Percentiles rank a stretch among this genome's conserved stretches.
phyloP scores from a whole-genome alignment of 192 early-diverging fungal species.

The Dimargaris verticillata region DNA sequence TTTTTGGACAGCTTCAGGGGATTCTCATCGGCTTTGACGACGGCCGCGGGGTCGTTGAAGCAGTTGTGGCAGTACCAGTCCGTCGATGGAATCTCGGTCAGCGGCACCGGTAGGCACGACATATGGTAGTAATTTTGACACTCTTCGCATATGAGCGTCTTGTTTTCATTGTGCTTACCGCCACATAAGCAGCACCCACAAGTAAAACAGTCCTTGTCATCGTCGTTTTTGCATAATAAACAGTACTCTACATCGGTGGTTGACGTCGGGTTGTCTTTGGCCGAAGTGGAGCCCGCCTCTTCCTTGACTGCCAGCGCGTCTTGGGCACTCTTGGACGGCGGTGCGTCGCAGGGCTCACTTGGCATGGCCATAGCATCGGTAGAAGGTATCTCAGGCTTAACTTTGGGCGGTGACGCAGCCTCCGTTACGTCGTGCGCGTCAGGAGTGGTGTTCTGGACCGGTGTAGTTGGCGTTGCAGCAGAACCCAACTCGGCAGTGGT shows the following conservation, averaged over 20 bases:
- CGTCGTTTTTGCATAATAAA: slow-evolving; percentile 19
- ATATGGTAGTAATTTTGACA: slow-evolving; percentile 38
- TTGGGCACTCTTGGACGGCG: background rate
- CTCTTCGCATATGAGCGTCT: slow-evolving; percentile 41
- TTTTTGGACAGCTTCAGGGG: slow-evolving; percentile 22
- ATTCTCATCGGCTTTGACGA: slow-evolving; percentile 23
- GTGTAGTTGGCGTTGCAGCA: background rate
- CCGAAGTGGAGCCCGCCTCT: no score
- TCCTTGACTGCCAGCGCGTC: background rate
- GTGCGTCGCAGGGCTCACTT: background rate
- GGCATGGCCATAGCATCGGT: background rate
- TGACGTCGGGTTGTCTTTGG: no score
- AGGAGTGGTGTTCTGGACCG: background rate
- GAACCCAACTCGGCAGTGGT: background rate
- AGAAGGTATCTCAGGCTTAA: background rate
- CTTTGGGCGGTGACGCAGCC: background rate
- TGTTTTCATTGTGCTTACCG: slow-evolving; percentile 31
- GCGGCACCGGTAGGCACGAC: slow-evolving; percentile 24
- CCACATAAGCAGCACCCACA: slow-evolving; percentile 38
- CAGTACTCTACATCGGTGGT: slow-evolving; percentile 11
- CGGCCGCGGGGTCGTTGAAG: slow-evolving; percentile 25
- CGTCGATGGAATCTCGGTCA: slow-evolving; percentile 23
- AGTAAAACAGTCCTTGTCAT: slow-evolving; percentile 17
- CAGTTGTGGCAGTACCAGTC: slow-evolving; percentile 35
- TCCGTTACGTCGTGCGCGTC: background rate